phyloP scores from a whole-genome alignment of 2,329 filamentous ascomycete genomes.

The Botrytis pseudocinerea region DNA sequence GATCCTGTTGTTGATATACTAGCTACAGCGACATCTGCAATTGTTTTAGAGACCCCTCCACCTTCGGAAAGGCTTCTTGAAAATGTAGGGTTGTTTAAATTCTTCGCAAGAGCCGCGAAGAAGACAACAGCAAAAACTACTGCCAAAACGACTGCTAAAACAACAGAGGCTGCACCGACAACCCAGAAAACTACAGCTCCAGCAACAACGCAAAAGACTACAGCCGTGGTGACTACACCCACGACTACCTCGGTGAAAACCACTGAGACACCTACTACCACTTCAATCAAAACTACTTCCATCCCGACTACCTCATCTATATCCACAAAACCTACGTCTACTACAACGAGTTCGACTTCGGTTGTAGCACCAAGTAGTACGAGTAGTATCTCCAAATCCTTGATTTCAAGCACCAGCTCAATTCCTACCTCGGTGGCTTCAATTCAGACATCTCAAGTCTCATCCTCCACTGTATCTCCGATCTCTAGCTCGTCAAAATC shows the following conservation, averaged over 20 bases:
- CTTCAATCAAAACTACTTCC: neutral
- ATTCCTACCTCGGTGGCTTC: neutral
- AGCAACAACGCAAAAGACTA: constrained; percentile 6
- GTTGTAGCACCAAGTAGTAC: neutral
- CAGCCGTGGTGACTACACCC: neutral
- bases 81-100: constrained; percentile 3
- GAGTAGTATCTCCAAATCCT: neutral
- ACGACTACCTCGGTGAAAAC: neutral
- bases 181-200: neutral
- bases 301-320: neutral
- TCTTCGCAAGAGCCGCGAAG: constrained; percentile 16
- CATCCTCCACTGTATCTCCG: neutral
- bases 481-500: neutral
- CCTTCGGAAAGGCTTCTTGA: neutral
- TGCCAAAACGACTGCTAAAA: neutral
- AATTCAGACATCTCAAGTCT: neutral
- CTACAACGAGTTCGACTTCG: neutral
- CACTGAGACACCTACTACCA: neutral
- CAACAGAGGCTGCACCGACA: neutral
- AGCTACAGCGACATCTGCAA: neutral
- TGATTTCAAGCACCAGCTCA: neutral
- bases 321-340: neutral
- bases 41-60: neutral
- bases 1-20: neutral
- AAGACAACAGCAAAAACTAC: constrained; percentile 1